Percentiles rank a stretch among this genome's conserved stretches.
Conservation (phyloP, 106 monocot species). For the Acorus gramineus region DNA sequence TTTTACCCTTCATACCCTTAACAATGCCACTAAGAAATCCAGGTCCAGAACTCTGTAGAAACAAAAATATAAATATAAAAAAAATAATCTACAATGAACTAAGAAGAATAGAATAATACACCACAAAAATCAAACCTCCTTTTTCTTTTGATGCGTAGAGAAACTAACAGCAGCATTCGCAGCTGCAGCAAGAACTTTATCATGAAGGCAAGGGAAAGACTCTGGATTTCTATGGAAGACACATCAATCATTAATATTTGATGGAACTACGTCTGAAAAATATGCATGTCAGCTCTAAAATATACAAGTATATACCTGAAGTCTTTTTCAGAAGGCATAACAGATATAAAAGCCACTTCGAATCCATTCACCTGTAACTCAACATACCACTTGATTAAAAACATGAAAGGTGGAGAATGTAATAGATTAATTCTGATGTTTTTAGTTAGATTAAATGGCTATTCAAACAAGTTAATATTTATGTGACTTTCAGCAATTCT, state of each 20-base stretch:
- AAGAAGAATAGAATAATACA: neutral
- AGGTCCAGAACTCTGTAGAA: conserved; percentile 32
- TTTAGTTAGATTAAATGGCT: too few species aligned
- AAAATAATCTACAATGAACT: neutral
- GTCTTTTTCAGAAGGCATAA: conserved; percentile 45
- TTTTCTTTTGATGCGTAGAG: conserved; percentile 50
- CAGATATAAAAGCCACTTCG: conserved; percentile 77
- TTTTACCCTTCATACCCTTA: conserved; percentile 59
- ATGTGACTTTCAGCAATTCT: too few species aligned
- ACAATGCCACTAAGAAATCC: conserved; percentile 59
- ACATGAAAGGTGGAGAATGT: too few species aligned
- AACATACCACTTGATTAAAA: too few species aligned
- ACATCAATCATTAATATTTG: conserved; percentile 2
- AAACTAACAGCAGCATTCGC: conserved; percentile 54
- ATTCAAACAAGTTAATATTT: too few species aligned
- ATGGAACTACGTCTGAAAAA: neutral
- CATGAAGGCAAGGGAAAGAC: conserved; percentile 83
- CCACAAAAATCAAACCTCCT: conserved; percentile 30
- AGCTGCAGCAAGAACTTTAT: conserved; percentile 92
- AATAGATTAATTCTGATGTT: too few species aligned
- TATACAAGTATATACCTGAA: conserved; percentile 47
- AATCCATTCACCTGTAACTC: conserved; percentile 62
- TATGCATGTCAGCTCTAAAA: neutral
- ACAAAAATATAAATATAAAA: conserved; percentile 6
- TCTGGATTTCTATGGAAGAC: conserved; percentile 60